Evolutionary conservation across 2,329 filamentous ascomycete genomes (phyloP).

Genomic region (Triangularia setosa): DNA sequence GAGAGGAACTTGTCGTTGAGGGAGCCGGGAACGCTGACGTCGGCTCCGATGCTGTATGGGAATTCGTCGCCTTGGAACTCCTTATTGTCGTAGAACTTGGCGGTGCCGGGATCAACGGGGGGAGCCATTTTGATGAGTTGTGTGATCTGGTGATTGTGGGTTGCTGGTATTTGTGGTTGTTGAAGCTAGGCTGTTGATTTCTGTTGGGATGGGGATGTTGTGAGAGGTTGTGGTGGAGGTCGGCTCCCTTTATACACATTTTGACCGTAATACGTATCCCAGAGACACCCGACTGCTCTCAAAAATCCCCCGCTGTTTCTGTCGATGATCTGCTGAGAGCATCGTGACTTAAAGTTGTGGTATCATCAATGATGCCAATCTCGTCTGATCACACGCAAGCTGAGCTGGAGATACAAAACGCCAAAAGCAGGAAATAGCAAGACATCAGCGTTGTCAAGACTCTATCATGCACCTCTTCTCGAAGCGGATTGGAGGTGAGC

Average conservation of each 20-base stretch:
- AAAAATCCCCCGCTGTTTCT: not conserved
- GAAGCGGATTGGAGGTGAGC: not conserved
- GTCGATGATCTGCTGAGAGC: no score
- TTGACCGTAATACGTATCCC: not conserved
- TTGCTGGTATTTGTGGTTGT: not conserved
- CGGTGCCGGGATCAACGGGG: not conserved
- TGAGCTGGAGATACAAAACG: no score
- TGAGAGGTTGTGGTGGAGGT: not conserved
- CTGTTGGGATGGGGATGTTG: not conserved
- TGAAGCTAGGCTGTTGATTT: not conserved
- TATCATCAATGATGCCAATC: no score
- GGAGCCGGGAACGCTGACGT: not conserved
- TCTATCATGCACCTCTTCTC: not conserved
- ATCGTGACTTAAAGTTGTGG: no score
- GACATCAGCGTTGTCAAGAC: no score
- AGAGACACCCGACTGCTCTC: no score
- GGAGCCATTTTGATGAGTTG: not conserved
- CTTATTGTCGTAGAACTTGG: constrained; percentile 6
- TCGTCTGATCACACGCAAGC: no score
- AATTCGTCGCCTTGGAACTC: not conserved
- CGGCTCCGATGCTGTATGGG: not conserved
- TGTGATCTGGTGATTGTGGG: not conserved
- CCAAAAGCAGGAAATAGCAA: no score
- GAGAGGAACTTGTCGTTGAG: constrained; percentile 11
- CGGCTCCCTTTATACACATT: not conserved